Evolutionary conservation across 169 alveolate genomes (phyloP).

Genomic region (Plasmodium falciparum): DNA sequence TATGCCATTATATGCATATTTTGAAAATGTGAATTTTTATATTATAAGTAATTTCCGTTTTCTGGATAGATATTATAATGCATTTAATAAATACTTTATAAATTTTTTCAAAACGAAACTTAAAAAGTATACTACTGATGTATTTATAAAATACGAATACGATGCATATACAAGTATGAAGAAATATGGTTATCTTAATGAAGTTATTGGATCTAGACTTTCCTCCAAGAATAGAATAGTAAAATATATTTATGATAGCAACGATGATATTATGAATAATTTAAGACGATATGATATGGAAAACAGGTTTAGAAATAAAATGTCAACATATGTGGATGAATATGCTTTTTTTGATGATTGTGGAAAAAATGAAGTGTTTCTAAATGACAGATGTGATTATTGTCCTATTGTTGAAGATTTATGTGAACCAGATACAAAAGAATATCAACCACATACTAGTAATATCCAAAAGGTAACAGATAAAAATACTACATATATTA

Average conservation of each 20-base stretch:
- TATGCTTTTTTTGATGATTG: conserved; percentile 9
- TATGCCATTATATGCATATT: conserved; percentile 16
- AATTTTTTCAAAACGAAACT: conserved; percentile 5
- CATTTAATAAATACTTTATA: neutral
- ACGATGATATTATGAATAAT: neutral
- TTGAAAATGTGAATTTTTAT: neutral
- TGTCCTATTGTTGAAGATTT: neutral
- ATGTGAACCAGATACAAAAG: too few species aligned
- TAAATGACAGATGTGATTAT: conserved; percentile 9
- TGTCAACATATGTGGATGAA: conserved; percentile 17
- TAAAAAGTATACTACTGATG: conserved; percentile 11
- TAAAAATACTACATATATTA: neutral
- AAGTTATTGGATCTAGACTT: conserved; percentile 2
- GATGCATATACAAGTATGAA: neutral
- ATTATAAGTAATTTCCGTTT: conserved; percentile 20
- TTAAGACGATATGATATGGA: conserved; percentile 6
- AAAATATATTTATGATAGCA: neutral
- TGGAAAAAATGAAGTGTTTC: conserved; percentile 2
- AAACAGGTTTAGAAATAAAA: neutral
- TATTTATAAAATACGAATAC: neutral
- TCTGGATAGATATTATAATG: conserved; percentile 2
- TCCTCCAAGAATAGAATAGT: neutral
- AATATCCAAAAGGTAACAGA: too few species aligned
- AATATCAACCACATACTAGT: too few species aligned
- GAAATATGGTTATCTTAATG: neutral